These are phyloP conservation scores for Ogataea ganodermae DNA, from an alignment of 805 yeast species.

Conservation along the genomic window DNA sequence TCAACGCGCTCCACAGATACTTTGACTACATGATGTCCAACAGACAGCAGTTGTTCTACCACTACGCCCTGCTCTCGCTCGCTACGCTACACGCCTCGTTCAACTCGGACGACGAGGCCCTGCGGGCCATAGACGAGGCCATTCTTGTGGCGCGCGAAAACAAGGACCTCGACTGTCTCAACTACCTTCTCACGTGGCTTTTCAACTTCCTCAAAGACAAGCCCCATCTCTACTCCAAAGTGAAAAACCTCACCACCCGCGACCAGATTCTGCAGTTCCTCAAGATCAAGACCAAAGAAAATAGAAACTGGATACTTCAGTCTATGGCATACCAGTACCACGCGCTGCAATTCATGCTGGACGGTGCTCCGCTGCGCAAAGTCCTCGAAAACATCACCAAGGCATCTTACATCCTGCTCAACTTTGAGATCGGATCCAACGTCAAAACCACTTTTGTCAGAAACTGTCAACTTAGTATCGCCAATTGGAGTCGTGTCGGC, in stretches of 20 bases:
- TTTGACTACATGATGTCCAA: slow-evolving; percentile 78
- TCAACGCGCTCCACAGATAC: slow-evolving; percentile 57
- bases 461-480: slow-evolving; percentile 46
- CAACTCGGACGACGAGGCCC: slow-evolving; percentile 65
- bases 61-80: slow-evolving; percentile 70
- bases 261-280: slow-evolving; percentile 68
- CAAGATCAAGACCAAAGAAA: slow-evolving; percentile 52
- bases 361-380: slow-evolving; percentile 47
- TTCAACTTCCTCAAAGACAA: slow-evolving; percentile 66
- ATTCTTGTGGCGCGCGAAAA: slow-evolving; percentile 85
- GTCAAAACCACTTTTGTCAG: slow-evolving; percentile 43
- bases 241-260: slow-evolving; percentile 45
- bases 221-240: slow-evolving; percentile 52
- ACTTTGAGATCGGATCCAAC: slow-evolving; percentile 41
- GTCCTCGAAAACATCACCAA: slow-evolving; percentile 59
- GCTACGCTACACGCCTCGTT: slow-evolving; percentile 73
- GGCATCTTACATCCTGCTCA: slow-evolving; percentile 55
- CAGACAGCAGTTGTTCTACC: slow-evolving; percentile 64
- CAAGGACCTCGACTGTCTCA: slow-evolving; percentile 70
- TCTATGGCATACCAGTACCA: slow-evolving; percentile 70
- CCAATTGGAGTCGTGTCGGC: slow-evolving; percentile 57
- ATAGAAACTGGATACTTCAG: slow-evolving; percentile 46
- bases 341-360: slow-evolving; percentile 53
- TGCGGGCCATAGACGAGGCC: slow-evolving; percentile 83
- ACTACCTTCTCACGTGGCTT: slow-evolving; percentile 73